A percentile compares a stretch with the other conserved stretches of the same genome.
Conservation (phyloP, 371 early-diverging fungal genomes). For the Syncephalastrum racemosum region DNA sequence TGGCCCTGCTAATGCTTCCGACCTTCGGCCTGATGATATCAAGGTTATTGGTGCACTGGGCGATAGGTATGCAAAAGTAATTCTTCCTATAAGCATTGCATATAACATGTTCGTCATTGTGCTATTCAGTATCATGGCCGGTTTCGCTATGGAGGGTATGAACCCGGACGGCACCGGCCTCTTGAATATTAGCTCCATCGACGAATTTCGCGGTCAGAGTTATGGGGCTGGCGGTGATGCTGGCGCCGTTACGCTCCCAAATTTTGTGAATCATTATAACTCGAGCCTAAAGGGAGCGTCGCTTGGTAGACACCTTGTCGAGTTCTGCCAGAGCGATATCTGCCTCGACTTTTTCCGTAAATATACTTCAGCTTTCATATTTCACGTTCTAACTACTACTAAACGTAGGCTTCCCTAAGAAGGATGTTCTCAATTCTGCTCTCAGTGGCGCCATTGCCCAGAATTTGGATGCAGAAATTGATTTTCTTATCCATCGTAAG, state of each 20-base stretch:
- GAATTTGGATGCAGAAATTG: slow-evolving; percentile 34
- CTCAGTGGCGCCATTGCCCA: slow-evolving; percentile 36
- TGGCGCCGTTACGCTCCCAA: slow-evolving; percentile 39
- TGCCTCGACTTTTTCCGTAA: slow-evolving; percentile 4
- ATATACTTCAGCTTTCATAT: neutral
- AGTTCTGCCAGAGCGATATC: slow-evolving; percentile 17
- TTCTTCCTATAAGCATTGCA: too few species aligned
- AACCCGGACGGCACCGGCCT: slow-evolving; percentile 12
- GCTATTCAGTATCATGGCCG: slow-evolving; percentile 36
- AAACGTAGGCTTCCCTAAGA: slow-evolving; percentile 10
- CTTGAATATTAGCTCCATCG: slow-evolving; percentile 17
- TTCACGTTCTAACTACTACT: neutral
- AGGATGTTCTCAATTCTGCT: slow-evolving; percentile 39
- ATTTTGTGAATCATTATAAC: slow-evolving; percentile 41
- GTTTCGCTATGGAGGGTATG: slow-evolving; percentile 30
- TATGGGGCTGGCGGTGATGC: slow-evolving; percentile 46
- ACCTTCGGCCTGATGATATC: slow-evolving; percentile 30
- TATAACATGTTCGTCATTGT: too few species aligned
- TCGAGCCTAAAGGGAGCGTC: slow-evolving; percentile 33
- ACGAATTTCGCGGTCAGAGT: slow-evolving; percentile 45
- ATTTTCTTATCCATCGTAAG: slow-evolving; percentile 27
- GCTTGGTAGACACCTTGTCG: slow-evolving; percentile 31
- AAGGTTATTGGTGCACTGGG: slow-evolving; percentile 25
- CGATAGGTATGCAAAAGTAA: slow-evolving; percentile 32
- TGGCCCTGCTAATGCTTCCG: slow-evolving; percentile 14